phyloP scores from a whole-genome alignment of 1,284 basidiomycete species.

The Salmacisia buchloeana region DNA sequence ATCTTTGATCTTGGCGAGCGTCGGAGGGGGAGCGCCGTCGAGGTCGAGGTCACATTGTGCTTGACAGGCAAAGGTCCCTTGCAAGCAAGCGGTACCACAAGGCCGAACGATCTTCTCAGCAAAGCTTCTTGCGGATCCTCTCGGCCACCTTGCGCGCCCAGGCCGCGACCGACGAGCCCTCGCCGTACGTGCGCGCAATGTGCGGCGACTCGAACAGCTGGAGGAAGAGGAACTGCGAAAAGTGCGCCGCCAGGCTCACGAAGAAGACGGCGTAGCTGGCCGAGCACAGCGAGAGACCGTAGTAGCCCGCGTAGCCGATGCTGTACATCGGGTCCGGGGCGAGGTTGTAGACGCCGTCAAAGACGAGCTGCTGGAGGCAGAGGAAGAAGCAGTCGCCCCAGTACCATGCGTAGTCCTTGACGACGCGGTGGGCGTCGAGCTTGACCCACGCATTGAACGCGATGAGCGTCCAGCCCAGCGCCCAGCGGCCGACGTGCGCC shows the following conservation, averaged over 20 bases:
- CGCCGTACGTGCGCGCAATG: slow-evolving; percentile 50
- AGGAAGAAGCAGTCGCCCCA: slow-evolving; percentile 97
- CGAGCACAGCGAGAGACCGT: slow-evolving; percentile 82
- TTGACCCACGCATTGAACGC: slow-evolving; percentile 98
- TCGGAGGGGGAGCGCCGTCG: too few relatives aligned
- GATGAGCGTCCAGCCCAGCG: slow-evolving; percentile 76
- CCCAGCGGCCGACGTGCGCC: slow-evolving; percentile 78
- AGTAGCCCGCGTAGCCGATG: slow-evolving; percentile 68
- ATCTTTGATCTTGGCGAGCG: too few relatives aligned
- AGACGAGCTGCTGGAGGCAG: slow-evolving; percentile 69
- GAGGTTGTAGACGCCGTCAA: slow-evolving; percentile 94
- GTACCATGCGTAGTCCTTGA: slow-evolving; percentile 75
- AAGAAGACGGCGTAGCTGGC: slow-evolving; percentile 89
- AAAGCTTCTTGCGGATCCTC: not conserved
- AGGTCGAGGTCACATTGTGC: too few relatives aligned
- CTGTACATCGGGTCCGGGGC: slow-evolving; percentile 87
- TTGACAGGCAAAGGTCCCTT: too few relatives aligned
- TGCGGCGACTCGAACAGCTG: slow-evolving; percentile 97
- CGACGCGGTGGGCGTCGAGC: slow-evolving; percentile 90
- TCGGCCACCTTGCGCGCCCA: not conserved
- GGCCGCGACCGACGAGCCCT: slow-evolving; percentile 9
- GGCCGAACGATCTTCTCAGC: not conserved
- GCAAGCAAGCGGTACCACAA: too few relatives aligned
- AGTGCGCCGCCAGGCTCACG: slow-evolving; percentile 83
- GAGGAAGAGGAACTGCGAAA: slow-evolving; percentile 90